Evolutionary conservation across 2,329 filamentous ascomycete species (phyloP), one percentile per base, ranked within the genome.

Genomic region (Juglanconis sp.): DNA sequence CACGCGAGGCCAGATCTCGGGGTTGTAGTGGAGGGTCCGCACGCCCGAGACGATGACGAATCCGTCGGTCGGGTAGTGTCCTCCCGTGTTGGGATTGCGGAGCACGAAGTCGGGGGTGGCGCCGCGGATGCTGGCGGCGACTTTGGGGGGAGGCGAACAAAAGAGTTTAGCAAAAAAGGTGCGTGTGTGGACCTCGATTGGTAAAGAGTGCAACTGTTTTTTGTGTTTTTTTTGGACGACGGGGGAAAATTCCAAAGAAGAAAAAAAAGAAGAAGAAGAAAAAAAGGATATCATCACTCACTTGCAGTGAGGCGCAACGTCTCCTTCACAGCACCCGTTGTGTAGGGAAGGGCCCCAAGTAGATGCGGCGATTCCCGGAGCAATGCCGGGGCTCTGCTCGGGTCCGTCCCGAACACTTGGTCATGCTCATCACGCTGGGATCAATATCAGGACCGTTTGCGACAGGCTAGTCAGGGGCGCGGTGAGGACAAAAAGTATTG

Each of bases 271-370:
- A n/a, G n/a, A n/a, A n/a, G n/a, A n/a, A n/a, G n/a, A n/a, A n/a
- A n/a, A n/a, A n/a, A n/a, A n/a, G n/a, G n/a, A n/a, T n/a, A 32
- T 31, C 31, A 32, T 13, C 9, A 46, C 53, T 24, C 30, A 55
- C 53, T 34, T n/a, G 53, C 30, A 36, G 8, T 81, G n/a, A 85
- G 65, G 3, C 83, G 76, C 1, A 86, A 71, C 0, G 77, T 72
- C 67, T 87, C 84, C 60, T 83, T 82, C 56, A 84, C 75, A 4
- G 83, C 76, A 13, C 80, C 81, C 3, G 72, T 73, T 0, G 81
- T 81, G 65, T 83, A 86, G 0, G 74, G 71, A 3, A 87, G 72
- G 4, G 76, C 71, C 63, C 79, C 80, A 53, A 86, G 70, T 4
- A 78, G 72, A 31, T 75, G 69, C 0, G 80, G 77, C 5, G 79